These are phyloP conservation scores for Cordyceps fumosorosea DNA, from an alignment of 2,329 filamentous ascomycete species.

Conservation along the genomic window DNA sequence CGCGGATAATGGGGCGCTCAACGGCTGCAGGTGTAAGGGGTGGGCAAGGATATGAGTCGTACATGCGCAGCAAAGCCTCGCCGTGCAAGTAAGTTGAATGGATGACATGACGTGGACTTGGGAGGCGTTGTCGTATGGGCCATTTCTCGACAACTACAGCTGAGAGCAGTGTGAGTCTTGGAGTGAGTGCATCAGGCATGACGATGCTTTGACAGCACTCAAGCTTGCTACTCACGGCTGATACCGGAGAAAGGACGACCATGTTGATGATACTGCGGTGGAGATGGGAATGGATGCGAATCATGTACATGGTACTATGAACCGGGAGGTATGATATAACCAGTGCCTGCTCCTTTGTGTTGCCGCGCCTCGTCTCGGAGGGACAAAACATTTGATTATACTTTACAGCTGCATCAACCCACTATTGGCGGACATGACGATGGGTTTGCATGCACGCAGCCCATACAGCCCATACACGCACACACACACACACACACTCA, in stretches of 20 bases:
- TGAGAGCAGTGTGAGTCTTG: not conserved
- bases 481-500: not conserved
- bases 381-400: not conserved
- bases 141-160: not conserved
- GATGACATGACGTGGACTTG: too few relatives aligned
- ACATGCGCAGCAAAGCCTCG: too few relatives aligned
- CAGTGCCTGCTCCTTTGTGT: not conserved
- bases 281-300: not conserved
- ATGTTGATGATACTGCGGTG: not conserved
- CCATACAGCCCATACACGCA: not conserved
- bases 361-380: not conserved
- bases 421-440: slow-evolving; percentile 1
- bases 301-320: not conserved
- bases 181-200: not conserved
- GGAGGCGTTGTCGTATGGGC: not conserved
- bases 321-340: not conserved
- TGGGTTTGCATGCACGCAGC: not conserved
- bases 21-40: not conserved
- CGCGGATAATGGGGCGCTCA: not conserved
- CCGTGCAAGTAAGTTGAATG: too few relatives aligned
- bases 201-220: not conserved
- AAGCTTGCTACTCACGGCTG: not conserved
- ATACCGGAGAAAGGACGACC: not conserved
- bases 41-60: not conserved
- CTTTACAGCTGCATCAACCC: not conserved